These are phyloP conservation scores for Camelina sativa DNA, from an alignment of 345 rosid genomes.

Conservation along the genomic window DNA sequence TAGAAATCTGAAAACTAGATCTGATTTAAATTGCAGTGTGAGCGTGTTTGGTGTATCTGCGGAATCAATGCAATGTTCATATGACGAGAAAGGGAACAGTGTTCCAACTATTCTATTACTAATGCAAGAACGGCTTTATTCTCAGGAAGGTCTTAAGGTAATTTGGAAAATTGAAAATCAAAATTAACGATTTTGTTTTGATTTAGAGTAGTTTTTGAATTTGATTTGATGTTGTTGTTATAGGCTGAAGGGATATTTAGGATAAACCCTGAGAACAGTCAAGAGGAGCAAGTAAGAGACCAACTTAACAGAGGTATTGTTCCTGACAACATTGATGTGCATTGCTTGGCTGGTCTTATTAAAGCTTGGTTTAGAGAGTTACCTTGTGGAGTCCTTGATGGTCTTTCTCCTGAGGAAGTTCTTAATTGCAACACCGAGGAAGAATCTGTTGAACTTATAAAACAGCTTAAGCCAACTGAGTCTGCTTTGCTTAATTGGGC, in stretches of 20 bases:
- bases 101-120: slow-evolving; percentile 94
- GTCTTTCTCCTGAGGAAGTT: slow-evolving; percentile 93
- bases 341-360: slow-evolving; percentile 92
- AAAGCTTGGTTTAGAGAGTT: slow-evolving; percentile 99
- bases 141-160: slow-evolving; percentile 89
- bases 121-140: slow-evolving; percentile 82
- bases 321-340: slow-evolving; percentile 85
- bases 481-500: slow-evolving; percentile 91
- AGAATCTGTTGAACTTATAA: slow-evolving; percentile 69
- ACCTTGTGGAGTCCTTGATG: slow-evolving; percentile 93
- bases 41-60: slow-evolving; percentile 98
- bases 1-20: slow-evolving; percentile 6
- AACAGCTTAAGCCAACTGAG: slow-evolving; percentile 87
- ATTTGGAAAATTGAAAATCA: not conserved
- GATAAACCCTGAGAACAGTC: slow-evolving; percentile 93
- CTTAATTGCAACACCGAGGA: slow-evolving; percentile 85
- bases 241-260: slow-evolving; percentile 97
- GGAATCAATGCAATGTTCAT: slow-evolving; percentile 92
- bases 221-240: not conserved
- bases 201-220: not conserved
- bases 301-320: slow-evolving; percentile 90
- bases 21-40: slow-evolving; percentile 57
- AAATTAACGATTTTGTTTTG: not conserved
- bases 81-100: slow-evolving; percentile 78
- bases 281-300: slow-evolving; percentile 90